Percentiles rank a stretch among this genome's conserved stretches.
Conservation (phyloP, 495 filamentous ascomycete genomes). For the Cladorrhinum samala region DNA sequence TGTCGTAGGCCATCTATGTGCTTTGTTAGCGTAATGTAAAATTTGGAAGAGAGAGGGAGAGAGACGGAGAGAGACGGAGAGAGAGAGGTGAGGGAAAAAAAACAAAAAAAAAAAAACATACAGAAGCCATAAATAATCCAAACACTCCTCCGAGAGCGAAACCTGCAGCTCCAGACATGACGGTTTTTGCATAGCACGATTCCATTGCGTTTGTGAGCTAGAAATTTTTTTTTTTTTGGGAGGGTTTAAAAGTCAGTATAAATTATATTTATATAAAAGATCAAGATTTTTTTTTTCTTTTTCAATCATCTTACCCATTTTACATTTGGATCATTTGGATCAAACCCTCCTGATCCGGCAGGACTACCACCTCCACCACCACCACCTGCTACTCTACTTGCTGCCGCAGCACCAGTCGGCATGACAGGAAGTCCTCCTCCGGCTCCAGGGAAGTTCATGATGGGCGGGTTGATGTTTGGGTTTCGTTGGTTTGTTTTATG, state of each 20-base stretch:
- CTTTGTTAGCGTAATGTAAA: not conserved
- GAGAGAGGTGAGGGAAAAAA: not conserved
- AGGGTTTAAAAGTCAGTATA: too few relatives aligned
- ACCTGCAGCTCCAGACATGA: conserved; percentile 75
- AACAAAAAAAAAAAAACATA: conserved; percentile 36
- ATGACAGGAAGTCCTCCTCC: conserved; percentile 17
- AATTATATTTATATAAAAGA: too few relatives aligned
- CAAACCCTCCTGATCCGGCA: conserved; percentile 15
- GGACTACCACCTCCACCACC: conserved; percentile 5
- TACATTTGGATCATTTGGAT: conserved; percentile 39
- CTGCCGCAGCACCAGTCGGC: not conserved
- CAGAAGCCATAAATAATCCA: conserved; percentile 90
- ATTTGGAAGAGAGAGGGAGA: not conserved
- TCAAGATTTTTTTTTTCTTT: not conserved
- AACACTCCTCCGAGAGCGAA: conserved; percentile 90
- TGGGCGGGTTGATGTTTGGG: not conserved
- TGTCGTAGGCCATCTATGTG: conserved; percentile 34
- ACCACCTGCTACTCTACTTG: not conserved
- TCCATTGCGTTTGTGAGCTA: conserved; percentile 63
- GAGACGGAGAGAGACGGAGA: not conserved
- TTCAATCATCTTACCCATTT: conserved; percentile 22
- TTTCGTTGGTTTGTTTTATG: not conserved
- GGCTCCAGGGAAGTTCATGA: conserved; percentile 17
- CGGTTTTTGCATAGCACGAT: conserved; percentile 78
- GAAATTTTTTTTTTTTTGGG: not conserved